Conservation (phyloP, 2,329 filamentous ascomycete genomes). For the Dryadomyces sulphureus region DNA sequence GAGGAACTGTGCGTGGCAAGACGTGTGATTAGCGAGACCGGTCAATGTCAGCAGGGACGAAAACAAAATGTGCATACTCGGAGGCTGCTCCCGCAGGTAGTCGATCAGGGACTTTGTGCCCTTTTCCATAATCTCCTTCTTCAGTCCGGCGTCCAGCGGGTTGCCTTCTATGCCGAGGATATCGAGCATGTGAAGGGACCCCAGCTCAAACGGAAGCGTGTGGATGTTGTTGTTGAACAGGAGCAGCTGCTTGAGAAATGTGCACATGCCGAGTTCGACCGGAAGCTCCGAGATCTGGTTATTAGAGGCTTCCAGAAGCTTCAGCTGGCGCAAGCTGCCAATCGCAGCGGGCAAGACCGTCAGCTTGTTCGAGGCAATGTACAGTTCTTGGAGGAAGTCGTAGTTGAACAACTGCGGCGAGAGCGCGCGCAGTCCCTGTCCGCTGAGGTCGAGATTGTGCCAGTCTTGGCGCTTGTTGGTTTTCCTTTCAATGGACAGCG, state of each 20-base stretch:
- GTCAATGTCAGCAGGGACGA: background rate
- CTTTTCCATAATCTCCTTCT: slow-evolving; percentile 70
- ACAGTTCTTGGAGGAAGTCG: slow-evolving; percentile 78
- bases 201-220: slow-evolving; percentile 71
- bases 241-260: slow-evolving; percentile 70
- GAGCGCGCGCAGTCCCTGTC: slow-evolving; percentile 81
- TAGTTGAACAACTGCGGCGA: slow-evolving; percentile 73
- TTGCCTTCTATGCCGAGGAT: slow-evolving; percentile 88
- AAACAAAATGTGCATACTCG: slow-evolving; percentile 55
- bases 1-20: slow-evolving; percentile 37
- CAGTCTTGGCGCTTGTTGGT: slow-evolving; percentile 64
- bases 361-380: slow-evolving; percentile 86
- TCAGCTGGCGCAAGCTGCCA: slow-evolving; percentile 67
- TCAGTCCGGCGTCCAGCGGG: slow-evolving; percentile 60
- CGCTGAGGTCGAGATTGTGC: slow-evolving; percentile 87
- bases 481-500: slow-evolving; percentile 48
- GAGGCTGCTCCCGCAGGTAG: slow-evolving; percentile 69
- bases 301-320: slow-evolving; percentile 73
- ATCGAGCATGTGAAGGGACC: slow-evolving; percentile 77
- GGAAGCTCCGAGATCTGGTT: slow-evolving; percentile 76
- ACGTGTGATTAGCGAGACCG: background rate
- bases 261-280: slow-evolving; percentile 91
- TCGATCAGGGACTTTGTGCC: slow-evolving; percentile 77
- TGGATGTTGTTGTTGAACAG: slow-evolving; percentile 85
- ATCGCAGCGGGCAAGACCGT: slow-evolving; percentile 65